phyloP scores from a whole-genome alignment of 2,329 filamentous ascomycete species.

The Ascochyta clinopodiicola region DNA sequence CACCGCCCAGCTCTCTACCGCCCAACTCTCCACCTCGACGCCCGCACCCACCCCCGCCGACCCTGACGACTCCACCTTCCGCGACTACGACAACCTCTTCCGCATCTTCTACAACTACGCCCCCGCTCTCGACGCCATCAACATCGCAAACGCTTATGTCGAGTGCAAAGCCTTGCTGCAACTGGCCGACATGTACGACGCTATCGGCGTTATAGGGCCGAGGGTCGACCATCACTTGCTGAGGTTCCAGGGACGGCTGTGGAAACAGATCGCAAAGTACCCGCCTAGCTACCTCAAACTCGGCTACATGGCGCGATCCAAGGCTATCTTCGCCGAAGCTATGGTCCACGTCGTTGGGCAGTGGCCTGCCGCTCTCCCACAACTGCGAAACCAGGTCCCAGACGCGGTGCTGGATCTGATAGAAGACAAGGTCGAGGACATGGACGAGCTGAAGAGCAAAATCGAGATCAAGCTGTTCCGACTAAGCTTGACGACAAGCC shows the following conservation, averaged over 20 bases:
- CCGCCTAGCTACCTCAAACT: slow-evolving; percentile 90
- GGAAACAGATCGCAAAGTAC: slow-evolving; percentile 97
- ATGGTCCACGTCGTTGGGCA: slow-evolving; percentile 93
- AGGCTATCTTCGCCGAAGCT: slow-evolving; percentile 77
- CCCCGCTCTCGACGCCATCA: slow-evolving; percentile 80
- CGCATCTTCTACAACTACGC: slow-evolving; percentile 95
- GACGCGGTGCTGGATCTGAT: slow-evolving; percentile 84
- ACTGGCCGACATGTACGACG: slow-evolving; percentile 94
- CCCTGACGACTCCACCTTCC: slow-evolving; percentile 73
- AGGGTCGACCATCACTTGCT: slow-evolving; percentile 92
- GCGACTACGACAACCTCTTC: slow-evolving; percentile 95
- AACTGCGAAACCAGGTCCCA: slow-evolving; percentile 74
- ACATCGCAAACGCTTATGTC: slow-evolving; percentile 90
- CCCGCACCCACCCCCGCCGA: slow-evolving; percentile 60
- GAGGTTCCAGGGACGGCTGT: slow-evolving; percentile 87
- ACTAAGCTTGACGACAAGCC: slow-evolving; percentile 76
- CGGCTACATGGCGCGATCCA: slow-evolving; percentile 82
- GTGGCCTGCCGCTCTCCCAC: slow-evolving; percentile 83
- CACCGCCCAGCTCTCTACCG: slow-evolving; percentile 59
- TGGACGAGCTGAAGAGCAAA: slow-evolving; percentile 80
- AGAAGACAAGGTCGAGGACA: slow-evolving; percentile 92
- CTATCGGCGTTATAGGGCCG: slow-evolving; percentile 83
- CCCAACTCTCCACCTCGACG: slow-evolving; percentile 16
- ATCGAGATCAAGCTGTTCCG: slow-evolving; percentile 84
- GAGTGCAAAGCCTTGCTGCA: slow-evolving; percentile 90